Evolutionary conservation across 2,329 filamentous ascomycete species (phyloP).

Genomic region (Lachnellula willkommii): DNA sequence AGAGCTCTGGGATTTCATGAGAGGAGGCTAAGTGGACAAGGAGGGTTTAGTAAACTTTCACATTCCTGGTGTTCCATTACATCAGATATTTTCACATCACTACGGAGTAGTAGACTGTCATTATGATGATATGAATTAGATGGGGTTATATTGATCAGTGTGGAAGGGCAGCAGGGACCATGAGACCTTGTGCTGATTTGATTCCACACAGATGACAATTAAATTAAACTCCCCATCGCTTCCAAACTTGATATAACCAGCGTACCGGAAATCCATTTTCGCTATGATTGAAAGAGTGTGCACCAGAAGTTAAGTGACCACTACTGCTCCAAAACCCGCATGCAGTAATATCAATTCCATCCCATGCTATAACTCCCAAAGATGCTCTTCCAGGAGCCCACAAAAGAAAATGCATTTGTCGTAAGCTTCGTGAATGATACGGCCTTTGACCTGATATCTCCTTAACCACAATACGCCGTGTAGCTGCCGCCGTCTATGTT

Average conservation of each 20-base stretch:
- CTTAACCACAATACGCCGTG: conserved; percentile 24
- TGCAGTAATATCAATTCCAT: conserved; percentile 21
- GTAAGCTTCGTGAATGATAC: conserved; percentile 28
- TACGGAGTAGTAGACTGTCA: no score
- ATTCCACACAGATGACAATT: neutral
- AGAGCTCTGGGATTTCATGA: neutral
- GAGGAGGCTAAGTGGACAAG: neutral
- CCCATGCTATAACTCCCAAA: conserved; percentile 23
- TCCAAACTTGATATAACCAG: neutral
- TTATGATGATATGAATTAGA: no score
- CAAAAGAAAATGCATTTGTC: conserved; percentile 26
- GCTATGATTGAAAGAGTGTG: conserved; percentile 21
- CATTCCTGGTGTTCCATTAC: no score
- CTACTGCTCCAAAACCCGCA: conserved; percentile 15
- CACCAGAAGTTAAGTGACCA: conserved; percentile 17
- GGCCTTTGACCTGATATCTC: conserved; percentile 16
- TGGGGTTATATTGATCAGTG: no score
- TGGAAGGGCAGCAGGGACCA: no score
- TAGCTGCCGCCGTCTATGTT: conserved; percentile 20
- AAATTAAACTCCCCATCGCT: neutral
- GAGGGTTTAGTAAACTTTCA: no score
- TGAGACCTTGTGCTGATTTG: no score
- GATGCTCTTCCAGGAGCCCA: conserved; percentile 18
- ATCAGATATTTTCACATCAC: no score
- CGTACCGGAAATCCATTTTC: conserved; percentile 1